Conservation (phyloP, 1,284 basidiomycete genomes). For the Ceratobasidium sp. region DNA sequence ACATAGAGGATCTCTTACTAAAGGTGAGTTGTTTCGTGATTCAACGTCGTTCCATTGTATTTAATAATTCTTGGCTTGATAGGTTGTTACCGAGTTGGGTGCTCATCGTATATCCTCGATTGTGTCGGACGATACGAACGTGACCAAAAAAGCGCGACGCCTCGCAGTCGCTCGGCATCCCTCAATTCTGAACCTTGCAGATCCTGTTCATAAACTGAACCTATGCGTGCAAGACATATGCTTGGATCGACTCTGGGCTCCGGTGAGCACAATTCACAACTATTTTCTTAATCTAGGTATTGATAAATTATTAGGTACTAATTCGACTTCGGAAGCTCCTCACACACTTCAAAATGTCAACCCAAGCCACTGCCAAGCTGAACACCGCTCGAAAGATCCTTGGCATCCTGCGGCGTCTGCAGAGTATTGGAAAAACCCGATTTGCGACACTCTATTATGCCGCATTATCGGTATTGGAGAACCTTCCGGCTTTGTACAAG, state of each 20-base stretch:
- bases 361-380: conserved; percentile 51
- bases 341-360: conserved; percentile 54
- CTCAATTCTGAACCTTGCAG: conserved; percentile 52
- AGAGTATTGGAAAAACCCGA: conserved; percentile 55
- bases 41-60: conserved; percentile 46
- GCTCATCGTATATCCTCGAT: conserved; percentile 44
- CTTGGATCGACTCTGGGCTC: conserved; percentile 42
- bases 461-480: not conserved
- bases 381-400: conserved; percentile 46
- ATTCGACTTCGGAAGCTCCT: conserved; percentile 49
- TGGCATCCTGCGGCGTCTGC: conserved; percentile 52
- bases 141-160: conserved; percentile 50
- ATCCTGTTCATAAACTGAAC: conserved; percentile 53
- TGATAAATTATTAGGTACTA: too few relatives aligned
- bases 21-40: conserved; percentile 48
- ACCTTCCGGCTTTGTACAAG: conserved; percentile 32
- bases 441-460: conserved; percentile 54
- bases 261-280: conserved; percentile 43
- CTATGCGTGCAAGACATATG: conserved; percentile 53
- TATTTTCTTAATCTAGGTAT: not conserved
- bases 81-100: conserved; percentile 52
- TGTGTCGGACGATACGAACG: conserved; percentile 53
- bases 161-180: conserved; percentile 34
- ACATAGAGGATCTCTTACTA: conserved; percentile 38
- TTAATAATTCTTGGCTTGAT: not conserved